phyloP scores from a whole-genome alignment of 805 yeast species.

The Candida ovalis region DNA sequence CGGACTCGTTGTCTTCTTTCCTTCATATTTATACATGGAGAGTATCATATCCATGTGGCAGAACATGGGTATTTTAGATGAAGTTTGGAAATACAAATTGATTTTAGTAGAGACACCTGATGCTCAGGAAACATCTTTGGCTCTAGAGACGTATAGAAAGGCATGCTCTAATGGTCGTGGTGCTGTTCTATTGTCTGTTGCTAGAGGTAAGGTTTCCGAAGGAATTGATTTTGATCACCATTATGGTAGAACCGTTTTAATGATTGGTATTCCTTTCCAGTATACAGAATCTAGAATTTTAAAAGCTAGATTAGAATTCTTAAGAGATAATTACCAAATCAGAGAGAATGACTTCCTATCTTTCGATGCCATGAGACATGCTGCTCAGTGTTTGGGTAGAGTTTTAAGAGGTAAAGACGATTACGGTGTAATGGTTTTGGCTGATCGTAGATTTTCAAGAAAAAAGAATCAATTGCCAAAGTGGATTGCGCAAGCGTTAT shows the following conservation, averaged over 20 bases:
- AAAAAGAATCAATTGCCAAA: slow-evolving; percentile 88
- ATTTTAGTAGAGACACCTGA: slow-evolving; percentile 98
- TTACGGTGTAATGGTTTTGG: slow-evolving; percentile 97
- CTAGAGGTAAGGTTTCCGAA: slow-evolving; percentile 98
- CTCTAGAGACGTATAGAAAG: slow-evolving; percentile 89
- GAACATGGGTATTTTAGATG: slow-evolving; percentile 95
- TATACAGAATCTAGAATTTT: slow-evolving; percentile 95
- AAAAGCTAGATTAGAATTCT: slow-evolving; percentile 90
- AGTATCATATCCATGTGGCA: slow-evolving; percentile 99
- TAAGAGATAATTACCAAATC: slow-evolving; percentile 89
- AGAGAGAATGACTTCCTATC: slow-evolving; percentile 92
- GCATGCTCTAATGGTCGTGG: slow-evolving; percentile 98
- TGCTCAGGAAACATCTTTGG: slow-evolving; percentile 96
- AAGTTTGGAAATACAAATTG: slow-evolving; percentile 96
- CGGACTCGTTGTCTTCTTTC: slow-evolving; percentile 97
- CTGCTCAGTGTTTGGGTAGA: slow-evolving; percentile 97
- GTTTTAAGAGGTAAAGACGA: slow-evolving; percentile 97
- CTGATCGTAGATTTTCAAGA: slow-evolving; percentile 86
- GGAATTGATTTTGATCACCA: slow-evolving; percentile 99
- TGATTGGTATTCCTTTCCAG: slow-evolving; percentile 99
- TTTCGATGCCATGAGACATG: slow-evolving; percentile 99
- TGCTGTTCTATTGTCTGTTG: slow-evolving; percentile 92
- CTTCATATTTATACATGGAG: slow-evolving; percentile 96
- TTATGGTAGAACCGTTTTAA: slow-evolving; percentile 92
- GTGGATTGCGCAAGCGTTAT: slow-evolving; percentile 93